Evolutionary conservation across 345 rosid genomes (phyloP).

Genomic region (Lagerstroemia speciosa): DNA sequence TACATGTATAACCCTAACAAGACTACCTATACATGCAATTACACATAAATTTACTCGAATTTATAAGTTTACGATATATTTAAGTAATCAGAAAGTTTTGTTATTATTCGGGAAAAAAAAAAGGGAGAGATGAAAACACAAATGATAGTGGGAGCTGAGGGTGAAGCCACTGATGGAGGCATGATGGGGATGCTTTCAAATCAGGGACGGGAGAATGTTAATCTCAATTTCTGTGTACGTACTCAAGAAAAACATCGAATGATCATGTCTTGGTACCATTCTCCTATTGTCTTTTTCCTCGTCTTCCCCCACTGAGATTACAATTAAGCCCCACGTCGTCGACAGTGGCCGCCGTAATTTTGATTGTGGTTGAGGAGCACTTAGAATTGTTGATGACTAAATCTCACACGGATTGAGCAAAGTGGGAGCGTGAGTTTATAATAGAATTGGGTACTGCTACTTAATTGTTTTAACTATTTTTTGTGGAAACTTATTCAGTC

Average conservation of each 20-base stretch:
- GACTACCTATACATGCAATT: too few species aligned
- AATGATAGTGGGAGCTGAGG: conserved; percentile 33
- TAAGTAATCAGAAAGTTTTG: too few species aligned
- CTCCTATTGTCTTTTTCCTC: not conserved
- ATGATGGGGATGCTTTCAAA: conserved; percentile 12
- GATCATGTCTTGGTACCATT: too few species aligned
- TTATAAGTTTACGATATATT: too few species aligned
- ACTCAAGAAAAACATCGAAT: not conserved
- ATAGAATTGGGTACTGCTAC: too few species aligned
- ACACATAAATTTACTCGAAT: too few species aligned
- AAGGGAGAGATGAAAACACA: not conserved
- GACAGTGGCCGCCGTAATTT: conserved; percentile 1
- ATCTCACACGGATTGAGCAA: too few species aligned
- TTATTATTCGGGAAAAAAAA: conserved; percentile 9
- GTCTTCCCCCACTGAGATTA: not conserved
- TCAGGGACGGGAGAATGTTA: conserved; percentile 11
- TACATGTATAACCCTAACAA: too few species aligned
- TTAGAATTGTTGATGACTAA: too few species aligned
- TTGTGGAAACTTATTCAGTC: too few species aligned
- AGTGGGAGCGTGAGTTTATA: too few species aligned
- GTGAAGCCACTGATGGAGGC: conserved; percentile 31
- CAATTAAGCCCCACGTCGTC: not conserved
- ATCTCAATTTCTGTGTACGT: not conserved
- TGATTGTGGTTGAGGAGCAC: not conserved
- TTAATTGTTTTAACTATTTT: too few species aligned